These are phyloP conservation scores for Colletotrichum sp. DNA, from an alignment of 2,329 filamentous ascomycete species.

Conservation along the genomic window DNA sequence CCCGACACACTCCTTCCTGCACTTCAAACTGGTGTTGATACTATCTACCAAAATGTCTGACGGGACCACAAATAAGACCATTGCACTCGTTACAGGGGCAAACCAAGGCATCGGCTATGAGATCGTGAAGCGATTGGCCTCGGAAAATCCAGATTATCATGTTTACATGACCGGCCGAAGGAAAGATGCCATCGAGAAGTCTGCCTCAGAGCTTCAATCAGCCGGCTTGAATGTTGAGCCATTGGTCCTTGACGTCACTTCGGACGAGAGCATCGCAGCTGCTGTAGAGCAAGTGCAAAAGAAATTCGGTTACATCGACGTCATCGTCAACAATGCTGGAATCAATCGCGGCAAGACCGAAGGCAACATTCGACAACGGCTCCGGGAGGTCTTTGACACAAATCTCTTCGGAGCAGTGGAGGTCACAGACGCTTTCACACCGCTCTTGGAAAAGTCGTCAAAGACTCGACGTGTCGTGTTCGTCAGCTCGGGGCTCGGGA, in stretches of 20 bases:
- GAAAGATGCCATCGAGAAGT: constrained; percentile 5
- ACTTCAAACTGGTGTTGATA: fast-evolving
- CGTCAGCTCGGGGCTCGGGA: constrained; percentile 5
- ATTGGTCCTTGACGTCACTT: constrained; percentile 58
- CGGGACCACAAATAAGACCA: not conserved
- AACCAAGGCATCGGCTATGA: constrained; percentile 20
- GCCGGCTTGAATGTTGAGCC: constrained; percentile 24
- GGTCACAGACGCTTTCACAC: constrained; percentile 49
- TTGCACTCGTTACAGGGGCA: constrained; percentile 15
- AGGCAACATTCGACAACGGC: constrained; percentile 50
- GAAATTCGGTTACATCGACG: constrained; percentile 61
- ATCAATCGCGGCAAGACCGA: constrained; percentile 59
- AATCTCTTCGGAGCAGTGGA: constrained; percentile 65
- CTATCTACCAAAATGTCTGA: not conserved
- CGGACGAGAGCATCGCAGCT: constrained; percentile 42
- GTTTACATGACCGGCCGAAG: constrained; percentile 8
- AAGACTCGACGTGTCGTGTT: constrained; percentile 1
- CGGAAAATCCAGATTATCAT: constrained; percentile 2
- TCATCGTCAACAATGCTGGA: constrained; percentile 67
- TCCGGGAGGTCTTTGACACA: constrained; percentile 59
- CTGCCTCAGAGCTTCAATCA: not conserved
- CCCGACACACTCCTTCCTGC: fast-evolving
- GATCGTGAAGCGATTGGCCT: constrained; percentile 1
- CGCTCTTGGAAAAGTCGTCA: constrained; percentile 32
- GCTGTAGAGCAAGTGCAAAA: constrained; percentile 41